phyloP scores from a whole-genome alignment of 768 basidiomycete genomes.

The Leccinum truebloodii region DNA sequence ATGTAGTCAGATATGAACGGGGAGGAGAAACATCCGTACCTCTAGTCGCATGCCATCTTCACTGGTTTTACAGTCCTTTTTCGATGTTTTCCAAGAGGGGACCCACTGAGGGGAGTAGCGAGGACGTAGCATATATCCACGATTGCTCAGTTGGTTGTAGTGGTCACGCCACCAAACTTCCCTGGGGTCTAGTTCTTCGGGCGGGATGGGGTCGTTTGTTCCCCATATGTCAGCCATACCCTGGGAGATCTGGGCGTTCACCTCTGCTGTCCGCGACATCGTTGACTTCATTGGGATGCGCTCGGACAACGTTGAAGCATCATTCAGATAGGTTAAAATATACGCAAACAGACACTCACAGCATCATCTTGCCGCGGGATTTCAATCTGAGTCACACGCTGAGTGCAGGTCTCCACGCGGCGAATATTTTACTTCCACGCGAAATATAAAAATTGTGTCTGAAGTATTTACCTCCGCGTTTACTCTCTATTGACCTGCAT shows the following conservation, averaged over 20 bases:
- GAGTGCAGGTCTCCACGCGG: background rate
- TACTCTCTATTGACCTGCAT: too few relatives aligned
- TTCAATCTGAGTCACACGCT: background rate
- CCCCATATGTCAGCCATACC: too few relatives aligned
- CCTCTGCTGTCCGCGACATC: background rate
- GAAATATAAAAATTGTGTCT: background rate
- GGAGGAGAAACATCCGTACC: background rate
- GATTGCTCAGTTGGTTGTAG: background rate
- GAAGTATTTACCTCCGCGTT: too few relatives aligned
- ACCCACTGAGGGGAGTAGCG: background rate
- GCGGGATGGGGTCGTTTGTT: too few relatives aligned
- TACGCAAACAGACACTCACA: too few relatives aligned
- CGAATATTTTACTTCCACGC: background rate
- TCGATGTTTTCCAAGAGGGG: background rate
- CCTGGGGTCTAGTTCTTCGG: too few relatives aligned
- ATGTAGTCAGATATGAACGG: background rate
- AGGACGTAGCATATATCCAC: background rate
- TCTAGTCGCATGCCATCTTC: background rate
- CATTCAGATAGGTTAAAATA: too few relatives aligned
- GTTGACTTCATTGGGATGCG: background rate
- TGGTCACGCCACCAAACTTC: too few relatives aligned
- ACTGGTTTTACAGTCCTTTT: background rate
- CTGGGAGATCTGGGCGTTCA: too few relatives aligned
- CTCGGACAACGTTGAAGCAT: too few relatives aligned
- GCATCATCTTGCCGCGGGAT: background rate